Base-by-base conservation (phyloP, 2,329 filamentous ascomycete genomes). In the Claviceps sp. region DNA sequence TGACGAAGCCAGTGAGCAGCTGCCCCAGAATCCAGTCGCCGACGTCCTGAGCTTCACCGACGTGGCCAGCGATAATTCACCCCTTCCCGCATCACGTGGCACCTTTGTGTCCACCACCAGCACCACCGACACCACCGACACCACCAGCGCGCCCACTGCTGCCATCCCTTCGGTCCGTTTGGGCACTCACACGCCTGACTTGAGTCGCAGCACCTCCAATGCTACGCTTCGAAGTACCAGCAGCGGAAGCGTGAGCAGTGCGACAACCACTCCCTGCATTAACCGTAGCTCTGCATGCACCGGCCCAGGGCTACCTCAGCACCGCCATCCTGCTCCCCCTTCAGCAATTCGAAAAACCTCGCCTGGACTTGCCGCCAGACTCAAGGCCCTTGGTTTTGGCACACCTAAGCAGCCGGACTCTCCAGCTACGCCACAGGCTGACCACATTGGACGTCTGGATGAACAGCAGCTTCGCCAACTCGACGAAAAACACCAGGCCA, bases 401-500 rank as follows among this genome's bases (percentile, higher is more conserved):
- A 65, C 67, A 26, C 56, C 66, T 50, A 70, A 69, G 56, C 68
- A 70, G 54, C 59, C 68, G 56, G 62, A 62, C 47, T 52, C 56
- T 50, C 48, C 57, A 26, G 48, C 51, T 19, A 54, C 59, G 16
- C 58, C 65, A 24, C 61, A 63, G 49, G 59, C 57, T 65, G 74
- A 78, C 49, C 68, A 70, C 61, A 74, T 87, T 60, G 84, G 84
- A 58, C 81, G 84, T 55, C 80, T 89, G 51, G 75, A 84, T 60
- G 81, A 87, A 66, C 74, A 82, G 57, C 83, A 87, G 60, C 74
- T 89, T 53, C 77, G 80, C 58, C 75, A 81, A 61, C 76, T 89
- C 60, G 84, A 89, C 69, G 73, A 79, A 34, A 50, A 53, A 37
- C 82, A 86, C 63, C 76, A 77, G 58, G 76, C 79, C 54, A 73